phyloP scores from a whole-genome alignment of 2,329 filamentous ascomycete genomes.

The Cyphellophora attinorum region DNA sequence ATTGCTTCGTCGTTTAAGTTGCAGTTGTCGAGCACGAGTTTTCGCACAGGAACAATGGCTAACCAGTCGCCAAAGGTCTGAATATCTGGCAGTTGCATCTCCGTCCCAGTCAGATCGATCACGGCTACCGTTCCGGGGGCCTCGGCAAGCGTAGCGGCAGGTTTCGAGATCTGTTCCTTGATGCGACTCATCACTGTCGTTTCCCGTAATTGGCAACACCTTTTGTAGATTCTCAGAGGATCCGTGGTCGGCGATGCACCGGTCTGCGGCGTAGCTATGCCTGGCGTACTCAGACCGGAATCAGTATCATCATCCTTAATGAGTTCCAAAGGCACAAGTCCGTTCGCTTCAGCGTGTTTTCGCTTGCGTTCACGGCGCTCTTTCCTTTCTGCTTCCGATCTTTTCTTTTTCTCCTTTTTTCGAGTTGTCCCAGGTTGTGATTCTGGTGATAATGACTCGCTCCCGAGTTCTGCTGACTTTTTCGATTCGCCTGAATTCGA shows the following conservation, averaged over 20 bases:
- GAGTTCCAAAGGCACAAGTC: constrained; percentile 75
- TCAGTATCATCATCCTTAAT: constrained; percentile 56
- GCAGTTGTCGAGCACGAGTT: constrained; percentile 77
- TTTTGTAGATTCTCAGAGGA: constrained; percentile 81
- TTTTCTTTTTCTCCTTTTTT: constrained; percentile 95
- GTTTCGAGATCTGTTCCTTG: constrained; percentile 72
- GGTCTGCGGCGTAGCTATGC: constrained; percentile 25
- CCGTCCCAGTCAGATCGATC: constrained; percentile 75
- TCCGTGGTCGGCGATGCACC: constrained; percentile 74
- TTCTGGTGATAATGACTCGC: not conserved
- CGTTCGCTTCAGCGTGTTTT: constrained; percentile 77
- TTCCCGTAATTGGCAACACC: constrained; percentile 89
- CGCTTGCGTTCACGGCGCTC: constrained; percentile 84
- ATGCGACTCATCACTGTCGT: constrained; percentile 87
- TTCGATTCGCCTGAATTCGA: not conserved
- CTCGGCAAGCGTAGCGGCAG: constrained; percentile 53
- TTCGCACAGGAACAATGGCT: constrained; percentile 82
- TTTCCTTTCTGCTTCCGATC: constrained; percentile 84
- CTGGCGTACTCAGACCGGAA: constrained; percentile 29
- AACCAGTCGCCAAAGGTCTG: constrained; percentile 87
- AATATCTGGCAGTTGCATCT: constrained; percentile 72
- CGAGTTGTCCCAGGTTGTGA: constrained; percentile 40
- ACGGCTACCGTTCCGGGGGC: constrained; percentile 69
- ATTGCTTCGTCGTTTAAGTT: constrained; percentile 79
- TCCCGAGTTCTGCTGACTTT: not conserved